phyloP scores from a whole-genome alignment of 148 eudicot species.

The Polygonum maritimum region DNA sequence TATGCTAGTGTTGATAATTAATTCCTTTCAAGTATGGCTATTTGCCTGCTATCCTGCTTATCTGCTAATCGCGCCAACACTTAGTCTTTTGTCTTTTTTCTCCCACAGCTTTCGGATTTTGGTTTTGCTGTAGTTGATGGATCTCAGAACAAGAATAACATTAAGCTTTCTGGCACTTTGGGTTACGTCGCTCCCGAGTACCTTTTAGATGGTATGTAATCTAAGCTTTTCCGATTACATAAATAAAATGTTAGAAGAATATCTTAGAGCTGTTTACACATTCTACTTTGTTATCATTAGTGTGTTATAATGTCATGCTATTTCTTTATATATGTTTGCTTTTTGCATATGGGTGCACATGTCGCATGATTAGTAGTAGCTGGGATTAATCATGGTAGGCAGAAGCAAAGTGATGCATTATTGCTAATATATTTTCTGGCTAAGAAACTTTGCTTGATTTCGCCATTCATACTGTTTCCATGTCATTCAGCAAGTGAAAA shows the following conservation, averaged over 20 bases:
- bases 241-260: not conserved
- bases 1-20: not conserved
- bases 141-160: constrained; percentile 39
- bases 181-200: constrained; percentile 94
- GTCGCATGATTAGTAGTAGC: constrained; percentile 12
- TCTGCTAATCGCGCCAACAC: not conserved
- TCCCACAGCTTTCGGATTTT: constrained; percentile 67
- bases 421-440: not conserved
- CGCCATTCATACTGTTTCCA: not conserved
- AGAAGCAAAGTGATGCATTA: not conserved
- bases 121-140: constrained; percentile 61
- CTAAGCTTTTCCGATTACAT: not conserved
- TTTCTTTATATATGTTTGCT: constrained; percentile 17
- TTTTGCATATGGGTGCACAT: constrained; percentile 40
- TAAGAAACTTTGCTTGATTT: not conserved
- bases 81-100: not conserved
- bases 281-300: not conserved
- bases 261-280: too few species aligned
- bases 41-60: not conserved
- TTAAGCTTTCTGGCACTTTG: constrained; percentile 77
- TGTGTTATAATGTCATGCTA: not conserved
- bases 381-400: not conserved
- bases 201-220: constrained; percentile 58
- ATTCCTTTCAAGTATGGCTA: not conserved
- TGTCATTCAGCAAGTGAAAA: too few species aligned